Evolutionary conservation across 1,139 yeast species (phyloP), one percentile per base, ranked within the genome.

Genomic region (Debaryomycetaceae sp.): DNA sequence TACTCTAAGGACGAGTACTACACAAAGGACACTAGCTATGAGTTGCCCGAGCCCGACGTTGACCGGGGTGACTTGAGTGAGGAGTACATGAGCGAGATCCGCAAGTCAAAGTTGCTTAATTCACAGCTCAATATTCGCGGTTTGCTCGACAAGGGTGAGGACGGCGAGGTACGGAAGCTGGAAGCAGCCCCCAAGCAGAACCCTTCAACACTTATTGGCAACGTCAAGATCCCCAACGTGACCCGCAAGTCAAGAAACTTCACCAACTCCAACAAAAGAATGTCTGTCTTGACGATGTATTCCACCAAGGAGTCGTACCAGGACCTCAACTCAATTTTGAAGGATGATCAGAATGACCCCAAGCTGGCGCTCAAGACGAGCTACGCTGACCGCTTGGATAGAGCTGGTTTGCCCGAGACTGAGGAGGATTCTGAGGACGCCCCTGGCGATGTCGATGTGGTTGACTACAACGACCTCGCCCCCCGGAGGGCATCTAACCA

Each of bases 281-380:
- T 80, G 30, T 78, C 86, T 14, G 83, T 81, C 8, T 55, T 82
- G 32, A 78, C 88, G 1, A 61, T 80, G 56, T 78, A 79, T 43
- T 80, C 88, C 1, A 76, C 88, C 3, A 78, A 71, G 40, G 76
- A 70, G 34, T 78, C 86, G 0, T 80, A 72, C 44, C 71, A 70
- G 26, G 80, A 81, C 47, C 63, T 81, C 49, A 75, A 71, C 34
- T 67, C 77, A 7, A 69, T 75, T 31, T 53, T 78, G 40, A 66
- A 65, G 30, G 57, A 55, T 12, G 61, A 57, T 31, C 61, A 60
- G 15, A 55, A 47, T 27, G 51, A 56, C 20, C 53, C 53, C n/a
- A 56, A 55, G 5, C 54, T 56, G 25, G 54, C 51, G 31, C 46
- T 66, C 56, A 53, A 70, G 44, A 64, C 70, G 11, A 61, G 67